Evolutionary conservation across 2,329 filamentous ascomycete species (phyloP).

Genomic region (Phyllosticta ampelicida): DNA sequence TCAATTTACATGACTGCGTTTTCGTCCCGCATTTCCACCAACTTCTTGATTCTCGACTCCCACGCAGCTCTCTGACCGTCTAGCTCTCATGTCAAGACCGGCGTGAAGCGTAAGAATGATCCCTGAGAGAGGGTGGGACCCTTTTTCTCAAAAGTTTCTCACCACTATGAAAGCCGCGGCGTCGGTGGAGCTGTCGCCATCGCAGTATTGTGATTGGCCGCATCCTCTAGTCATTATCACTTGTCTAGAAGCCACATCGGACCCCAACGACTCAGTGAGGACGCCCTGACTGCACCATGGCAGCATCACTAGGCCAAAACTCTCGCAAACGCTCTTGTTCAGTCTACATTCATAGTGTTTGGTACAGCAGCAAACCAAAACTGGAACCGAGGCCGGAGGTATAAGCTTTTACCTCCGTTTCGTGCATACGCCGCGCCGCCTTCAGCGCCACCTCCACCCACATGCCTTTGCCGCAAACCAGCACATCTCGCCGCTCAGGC

Average conservation of each 20-base stretch:
- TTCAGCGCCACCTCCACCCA: background rate
- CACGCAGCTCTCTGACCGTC: background rate
- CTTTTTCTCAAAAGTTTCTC: background rate
- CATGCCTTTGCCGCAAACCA: background rate
- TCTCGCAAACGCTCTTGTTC: background rate
- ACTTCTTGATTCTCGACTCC: no score
- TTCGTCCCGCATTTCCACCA: no score
- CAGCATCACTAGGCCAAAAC: background rate
- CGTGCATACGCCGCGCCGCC: background rate
- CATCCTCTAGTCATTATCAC: background rate
- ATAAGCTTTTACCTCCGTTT: background rate
- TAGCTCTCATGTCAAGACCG: background rate
- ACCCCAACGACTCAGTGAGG: background rate
- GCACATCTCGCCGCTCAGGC: background rate
- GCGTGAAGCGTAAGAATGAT: background rate
- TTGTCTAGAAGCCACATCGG: background rate
- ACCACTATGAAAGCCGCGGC: background rate
- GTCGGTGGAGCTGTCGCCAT: background rate
- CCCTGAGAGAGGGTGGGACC: background rate
- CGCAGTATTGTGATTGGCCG: background rate
- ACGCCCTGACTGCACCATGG: background rate
- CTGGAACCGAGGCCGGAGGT: background rate
- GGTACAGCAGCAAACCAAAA: background rate
- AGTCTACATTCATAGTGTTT: background rate
- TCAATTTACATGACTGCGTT: no score